Percentiles rank a stretch among this genome's conserved stretches.
phyloP scores from a whole-genome alignment of 1,284 basidiomycete genomes.

The Phaffia rhodozyma region DNA sequence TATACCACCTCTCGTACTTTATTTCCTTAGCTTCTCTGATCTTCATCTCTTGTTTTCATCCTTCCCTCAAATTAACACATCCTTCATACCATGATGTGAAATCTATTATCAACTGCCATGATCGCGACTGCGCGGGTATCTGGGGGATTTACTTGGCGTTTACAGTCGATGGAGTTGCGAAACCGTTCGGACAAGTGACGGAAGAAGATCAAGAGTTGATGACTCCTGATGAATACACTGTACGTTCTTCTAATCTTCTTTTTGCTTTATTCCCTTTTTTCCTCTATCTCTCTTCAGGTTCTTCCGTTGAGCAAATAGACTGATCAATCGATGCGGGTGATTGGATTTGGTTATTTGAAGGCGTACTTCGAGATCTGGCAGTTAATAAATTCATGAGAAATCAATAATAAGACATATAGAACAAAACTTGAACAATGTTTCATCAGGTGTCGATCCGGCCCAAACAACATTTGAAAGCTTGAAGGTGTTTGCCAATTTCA shows the following conservation, averaged over 20 bases:
- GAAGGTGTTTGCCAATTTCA: no score
- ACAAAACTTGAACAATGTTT: no score
- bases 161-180: constrained; percentile 29
- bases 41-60: no score
- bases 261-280: background rate
- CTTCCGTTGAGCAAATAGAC: background rate
- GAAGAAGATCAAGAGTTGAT: constrained; percentile 35
- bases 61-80: no score
- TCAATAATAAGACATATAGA: no score
- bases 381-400: background rate
- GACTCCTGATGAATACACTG: constrained; percentile 37
- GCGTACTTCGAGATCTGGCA: constrained; percentile 4
- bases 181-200: constrained; percentile 30
- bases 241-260: constrained; percentile 20
- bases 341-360: background rate
- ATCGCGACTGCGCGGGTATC: no score
- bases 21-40: no score
- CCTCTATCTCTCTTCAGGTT: background rate
- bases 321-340: background rate
- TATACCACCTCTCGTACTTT: no score
- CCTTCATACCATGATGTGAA: no score
- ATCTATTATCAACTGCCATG: no score
- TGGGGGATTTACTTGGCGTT: background rate
- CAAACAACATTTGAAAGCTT: no score
- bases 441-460: no score